Evolutionary conservation across 805 yeast species (phyloP).

Genomic region (Yarrowia hollandica): DNA sequence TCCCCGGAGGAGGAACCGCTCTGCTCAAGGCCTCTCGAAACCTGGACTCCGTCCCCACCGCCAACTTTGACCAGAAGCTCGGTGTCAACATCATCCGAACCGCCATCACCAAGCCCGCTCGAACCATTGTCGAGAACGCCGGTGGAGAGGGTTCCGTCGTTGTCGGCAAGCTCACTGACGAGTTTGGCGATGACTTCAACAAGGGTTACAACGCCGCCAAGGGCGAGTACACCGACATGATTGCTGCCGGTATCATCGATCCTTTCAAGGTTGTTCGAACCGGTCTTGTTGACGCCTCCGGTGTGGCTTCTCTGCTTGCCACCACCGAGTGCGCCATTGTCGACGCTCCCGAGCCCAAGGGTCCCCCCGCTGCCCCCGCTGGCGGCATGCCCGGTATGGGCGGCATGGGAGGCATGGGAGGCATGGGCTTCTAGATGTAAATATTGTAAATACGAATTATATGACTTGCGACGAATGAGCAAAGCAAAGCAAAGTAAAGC

Average conservation of each 20-base stretch:
- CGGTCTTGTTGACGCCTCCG: conserved; percentile 93
- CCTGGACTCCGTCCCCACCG: conserved; percentile 68
- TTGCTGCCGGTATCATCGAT: conserved; percentile 95
- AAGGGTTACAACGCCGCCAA: conserved; percentile 89
- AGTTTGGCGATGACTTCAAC: conserved; percentile 70
- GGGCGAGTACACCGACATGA: conserved; percentile 94
- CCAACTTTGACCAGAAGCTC: conserved; percentile 92
- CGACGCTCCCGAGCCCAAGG: conserved; percentile 76
- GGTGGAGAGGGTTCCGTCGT: conserved; percentile 97
- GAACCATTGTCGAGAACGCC: conserved; percentile 92
- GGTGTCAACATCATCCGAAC: conserved; percentile 92
- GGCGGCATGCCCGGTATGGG: conserved; percentile 67
- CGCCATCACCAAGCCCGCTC: conserved; percentile 94
- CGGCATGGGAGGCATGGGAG: conserved; percentile 46
- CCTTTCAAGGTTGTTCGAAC: conserved; percentile 97
- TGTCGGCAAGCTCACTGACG: conserved; percentile 76
- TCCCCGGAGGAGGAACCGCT: conserved; percentile 99
- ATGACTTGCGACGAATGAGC: no score
- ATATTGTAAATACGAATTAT: conserved; percentile 28
- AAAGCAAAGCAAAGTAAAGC: no score
- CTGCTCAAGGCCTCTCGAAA: conserved; percentile 84
- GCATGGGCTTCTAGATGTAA: conserved; percentile 40
- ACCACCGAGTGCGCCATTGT: conserved; percentile 98
- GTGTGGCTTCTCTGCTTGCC: conserved; percentile 95
- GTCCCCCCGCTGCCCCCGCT: conserved; percentile 56